Percentiles rank a stretch among this genome's conserved stretches.
phyloP scores from a whole-genome alignment of 768 basidiomycete genomes.

The Amyloporia xantha region DNA sequence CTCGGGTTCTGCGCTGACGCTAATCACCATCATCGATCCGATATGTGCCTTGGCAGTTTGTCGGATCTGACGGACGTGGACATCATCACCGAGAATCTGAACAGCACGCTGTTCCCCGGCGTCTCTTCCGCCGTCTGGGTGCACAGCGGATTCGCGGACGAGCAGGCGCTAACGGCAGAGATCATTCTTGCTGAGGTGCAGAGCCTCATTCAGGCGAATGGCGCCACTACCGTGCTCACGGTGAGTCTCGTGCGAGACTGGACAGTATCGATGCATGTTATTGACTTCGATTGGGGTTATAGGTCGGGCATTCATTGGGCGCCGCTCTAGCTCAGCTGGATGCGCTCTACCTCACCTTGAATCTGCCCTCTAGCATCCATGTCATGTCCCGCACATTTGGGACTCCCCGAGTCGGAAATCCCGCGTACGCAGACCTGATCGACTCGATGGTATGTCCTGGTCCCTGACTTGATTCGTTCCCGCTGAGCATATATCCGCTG shows the following conservation, averaged over 20 bases:
- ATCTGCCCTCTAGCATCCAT: conserved; percentile 24
- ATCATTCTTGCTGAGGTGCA: conserved; percentile 40
- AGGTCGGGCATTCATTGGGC: conserved; percentile 29
- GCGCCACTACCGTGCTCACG: conserved; percentile 35
- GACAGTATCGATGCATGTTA: not conserved
- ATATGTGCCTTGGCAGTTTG: no score
- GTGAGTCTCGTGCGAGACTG: conserved; percentile 21
- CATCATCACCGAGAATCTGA: conserved; percentile 32
- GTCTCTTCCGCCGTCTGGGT: conserved; percentile 36
- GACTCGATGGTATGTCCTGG: conserved; percentile 32
- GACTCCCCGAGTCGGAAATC: conserved; percentile 46
- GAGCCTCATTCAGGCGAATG: conserved; percentile 30
- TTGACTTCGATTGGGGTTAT: not conserved
- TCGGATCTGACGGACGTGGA: conserved; percentile 46
- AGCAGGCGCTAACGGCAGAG: conserved; percentile 41
- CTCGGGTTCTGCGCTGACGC: not conserved
- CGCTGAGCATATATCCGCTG: not conserved
- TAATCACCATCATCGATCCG: not conserved
- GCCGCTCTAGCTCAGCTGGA: conserved; percentile 27
- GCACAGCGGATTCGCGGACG: conserved; percentile 48
- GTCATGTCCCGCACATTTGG: conserved; percentile 43
- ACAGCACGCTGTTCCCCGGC: conserved; percentile 50
- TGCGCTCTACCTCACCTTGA: conserved; percentile 22
- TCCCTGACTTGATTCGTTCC: not conserved
- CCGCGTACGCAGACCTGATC: conserved; percentile 30